These are phyloP conservation scores for Loxodes magnus DNA, from an alignment of 73 alveolate species.

Conservation along the genomic window DNA sequence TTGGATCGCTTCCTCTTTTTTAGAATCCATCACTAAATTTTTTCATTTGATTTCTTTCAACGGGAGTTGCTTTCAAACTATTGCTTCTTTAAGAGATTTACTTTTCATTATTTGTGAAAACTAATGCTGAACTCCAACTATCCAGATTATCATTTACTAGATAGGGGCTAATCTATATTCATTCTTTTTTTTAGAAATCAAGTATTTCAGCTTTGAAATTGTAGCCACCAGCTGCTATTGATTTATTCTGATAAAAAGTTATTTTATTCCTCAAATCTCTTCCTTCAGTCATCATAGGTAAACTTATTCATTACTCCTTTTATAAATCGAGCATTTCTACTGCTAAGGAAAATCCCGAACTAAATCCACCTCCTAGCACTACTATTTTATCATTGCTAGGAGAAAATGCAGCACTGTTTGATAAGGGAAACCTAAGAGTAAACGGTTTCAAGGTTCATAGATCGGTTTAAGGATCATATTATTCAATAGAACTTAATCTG, in stretches of 20 bases:
- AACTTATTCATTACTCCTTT: conserved; percentile 29
- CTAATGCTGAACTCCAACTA: conserved; percentile 68
- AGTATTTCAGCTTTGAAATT: conserved; percentile 48
- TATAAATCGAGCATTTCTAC: conserved; percentile 58
- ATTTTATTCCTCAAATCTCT: conserved; percentile 76
- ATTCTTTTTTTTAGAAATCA: conserved; percentile 10
- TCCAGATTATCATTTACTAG: conserved; percentile 59
- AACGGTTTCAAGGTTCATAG: conserved; percentile 38
- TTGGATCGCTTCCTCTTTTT: too few relatives aligned
- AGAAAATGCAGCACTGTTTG: conserved; percentile 72
- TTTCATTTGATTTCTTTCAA: too few relatives aligned
- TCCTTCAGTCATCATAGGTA: conserved; percentile 73
- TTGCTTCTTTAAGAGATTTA: too few relatives aligned
- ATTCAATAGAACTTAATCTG: conserved; percentile 66
- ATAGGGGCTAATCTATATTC: conserved; percentile 35
- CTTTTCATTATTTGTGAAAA: conserved; percentile 26
- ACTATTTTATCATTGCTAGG: conserved; percentile 54
- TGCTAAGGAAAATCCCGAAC: conserved; percentile 62
- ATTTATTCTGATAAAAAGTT: conserved; percentile 34
- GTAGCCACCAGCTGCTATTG: conserved; percentile 71
- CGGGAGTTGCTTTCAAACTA: too few relatives aligned
- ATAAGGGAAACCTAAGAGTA: conserved; percentile 43
- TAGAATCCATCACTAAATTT: too few relatives aligned
- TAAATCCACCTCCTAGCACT: conserved; percentile 76
- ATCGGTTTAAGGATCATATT: conserved; percentile 32